Evolutionary conservation across 2,329 filamentous ascomycete genomes (phyloP).

Genomic region (Chaetomiaceae sp.): DNA sequence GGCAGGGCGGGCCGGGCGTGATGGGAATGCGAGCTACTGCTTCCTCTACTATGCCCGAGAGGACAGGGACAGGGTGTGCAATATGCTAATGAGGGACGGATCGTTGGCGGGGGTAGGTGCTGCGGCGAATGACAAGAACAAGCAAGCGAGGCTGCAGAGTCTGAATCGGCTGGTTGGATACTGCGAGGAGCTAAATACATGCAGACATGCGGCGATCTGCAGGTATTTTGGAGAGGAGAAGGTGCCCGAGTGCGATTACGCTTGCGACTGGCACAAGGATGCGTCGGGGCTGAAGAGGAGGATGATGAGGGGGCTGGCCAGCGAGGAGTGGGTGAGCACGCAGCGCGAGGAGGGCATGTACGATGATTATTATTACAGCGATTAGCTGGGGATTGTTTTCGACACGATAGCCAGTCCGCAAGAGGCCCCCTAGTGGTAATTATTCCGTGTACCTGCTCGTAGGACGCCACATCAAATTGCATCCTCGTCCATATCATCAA

Average conservation of each 20-base stretch:
- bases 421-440: not conserved
- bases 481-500: not conserved
- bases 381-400: constrained; percentile 25
- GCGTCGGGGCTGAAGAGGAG: constrained; percentile 51
- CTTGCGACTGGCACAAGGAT: constrained; percentile 77
- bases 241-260: constrained; percentile 62
- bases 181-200: constrained; percentile 70
- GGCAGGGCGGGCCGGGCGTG: constrained; percentile 83
- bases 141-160: constrained; percentile 55
- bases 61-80: constrained; percentile 71
- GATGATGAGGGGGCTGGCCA: constrained; percentile 53
- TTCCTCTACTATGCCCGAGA: constrained; percentile 89
- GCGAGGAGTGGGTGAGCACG: constrained; percentile 60
- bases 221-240: constrained; percentile 69
- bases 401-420: not conserved
- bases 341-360: constrained; percentile 57
- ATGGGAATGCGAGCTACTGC: constrained; percentile 81
- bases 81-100: constrained; percentile 48
- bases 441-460: too few relatives aligned
- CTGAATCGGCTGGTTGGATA: constrained; percentile 69
- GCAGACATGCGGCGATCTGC: constrained; percentile 71
- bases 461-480: too few relatives aligned
- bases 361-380: constrained; percentile 51
- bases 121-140: constrained; percentile 29
- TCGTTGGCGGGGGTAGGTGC: constrained; percentile 32